Evolutionary conservation across 495 filamentous ascomycete species (phyloP), one percentile per base, ranked within the genome.

Genomic region (Neurospora sp.): DNA sequence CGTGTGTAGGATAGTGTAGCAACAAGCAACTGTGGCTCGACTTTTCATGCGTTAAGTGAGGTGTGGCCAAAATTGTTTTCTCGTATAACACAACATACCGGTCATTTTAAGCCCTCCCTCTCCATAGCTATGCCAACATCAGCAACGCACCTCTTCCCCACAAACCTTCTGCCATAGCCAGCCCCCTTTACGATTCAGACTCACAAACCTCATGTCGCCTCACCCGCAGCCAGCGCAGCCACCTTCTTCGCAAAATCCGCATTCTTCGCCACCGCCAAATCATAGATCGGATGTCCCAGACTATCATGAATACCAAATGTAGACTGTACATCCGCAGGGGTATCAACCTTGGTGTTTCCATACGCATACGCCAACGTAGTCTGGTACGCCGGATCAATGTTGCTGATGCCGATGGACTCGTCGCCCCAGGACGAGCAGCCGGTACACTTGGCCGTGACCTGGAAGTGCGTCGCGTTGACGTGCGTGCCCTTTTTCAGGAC

Each of bases 391-490:
- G 81, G 78, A 70, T 83, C 82, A 44, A 85, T 75, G 39, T 79
- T 77, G 61, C 73, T 80, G 73, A 77, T 72, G 69, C 84, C 84
- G 18, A 79, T 78, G 68, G 81, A 80, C 11, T 81, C 83, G 59
- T 85, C 83, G 22, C 81, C 78, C 84, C 84, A 85, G 44, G 74
- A 74, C 5, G 81, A 78, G 76, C 83, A 84, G 66, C 84, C 84
- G 44, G 76, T 79, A 78, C 83, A 85, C 40, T 80, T 77, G 69
- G 82, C 80, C 39, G 83, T 85, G 71, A 84, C 72, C 53, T 84
- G 83, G 78, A 79, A 85, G 72, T 85, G 83, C 11, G 84, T 85
- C 20, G 76, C 83, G 78, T 85, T 85, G 78, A 81, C 74, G 70
- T 78, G 72, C 9, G 83, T 83, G 37, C 83, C 83, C 46, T 80